Conservation (phyloP, 352 stramenopile species). For the Thalassiosira oceanica region DNA sequence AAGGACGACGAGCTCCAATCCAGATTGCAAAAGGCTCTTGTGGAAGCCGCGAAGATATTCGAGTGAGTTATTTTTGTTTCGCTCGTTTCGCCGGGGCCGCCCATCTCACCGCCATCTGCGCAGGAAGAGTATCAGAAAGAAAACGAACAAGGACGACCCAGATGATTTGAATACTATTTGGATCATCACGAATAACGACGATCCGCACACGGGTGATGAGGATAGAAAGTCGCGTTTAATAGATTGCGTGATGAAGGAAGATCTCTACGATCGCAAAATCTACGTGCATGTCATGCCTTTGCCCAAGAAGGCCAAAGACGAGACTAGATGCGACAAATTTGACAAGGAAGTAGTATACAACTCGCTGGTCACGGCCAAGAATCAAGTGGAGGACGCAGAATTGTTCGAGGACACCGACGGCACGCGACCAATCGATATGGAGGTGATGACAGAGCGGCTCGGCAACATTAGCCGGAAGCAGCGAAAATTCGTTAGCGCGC, state of each 20-base stretch:
- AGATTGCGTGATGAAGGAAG: too few relatives aligned
- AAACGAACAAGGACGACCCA: constrained; percentile 23
- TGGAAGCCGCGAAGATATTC: constrained; percentile 54
- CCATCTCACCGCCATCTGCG: too few relatives aligned
- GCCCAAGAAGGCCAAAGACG: constrained; percentile 3
- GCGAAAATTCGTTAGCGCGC: constrained; percentile 42
- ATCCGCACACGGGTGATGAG: constrained; percentile 43
- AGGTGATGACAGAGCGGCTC: constrained; percentile 46
- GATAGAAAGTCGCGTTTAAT: too few relatives aligned
- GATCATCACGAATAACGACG: constrained; percentile 71
- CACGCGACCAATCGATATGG: constrained; percentile 24
- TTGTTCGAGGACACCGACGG: constrained; percentile 2
- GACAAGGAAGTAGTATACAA: constrained; percentile 37
- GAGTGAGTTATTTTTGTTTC: too few relatives aligned
- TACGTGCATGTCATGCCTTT: constrained; percentile 58
- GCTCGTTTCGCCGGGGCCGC: too few relatives aligned
- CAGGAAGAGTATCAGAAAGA: constrained; percentile 44
- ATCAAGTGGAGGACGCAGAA: not conserved
- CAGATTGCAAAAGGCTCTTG: constrained; percentile 45
- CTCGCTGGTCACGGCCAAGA: constrained; percentile 8
- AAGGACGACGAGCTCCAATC: constrained; percentile 3
- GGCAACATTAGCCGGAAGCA: constrained; percentile 26
- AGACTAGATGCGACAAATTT: too few relatives aligned
- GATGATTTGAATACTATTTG: constrained; percentile 61
- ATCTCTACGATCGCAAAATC: constrained; percentile 48